Evolutionary conservation across 768 basidiomycete species (phyloP), one percentile per base, ranked within the genome.

Genomic region (Lentinula edodes): DNA sequence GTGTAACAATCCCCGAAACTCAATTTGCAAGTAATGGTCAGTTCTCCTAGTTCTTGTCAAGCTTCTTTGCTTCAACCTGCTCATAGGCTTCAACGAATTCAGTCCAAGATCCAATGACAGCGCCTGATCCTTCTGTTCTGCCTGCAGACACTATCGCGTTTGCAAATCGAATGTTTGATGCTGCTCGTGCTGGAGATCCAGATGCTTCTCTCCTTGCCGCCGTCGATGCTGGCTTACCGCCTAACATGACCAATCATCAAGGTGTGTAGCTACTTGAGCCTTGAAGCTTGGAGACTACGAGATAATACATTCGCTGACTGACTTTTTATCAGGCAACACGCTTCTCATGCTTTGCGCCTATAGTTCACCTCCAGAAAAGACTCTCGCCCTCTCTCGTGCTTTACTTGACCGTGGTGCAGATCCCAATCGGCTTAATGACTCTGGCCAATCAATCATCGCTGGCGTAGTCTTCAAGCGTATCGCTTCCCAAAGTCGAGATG

Each of bases 311-410:
- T 32, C 23, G 35, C 42, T 10, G 12, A 46, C 10, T 9, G 5
- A 20, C 46, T 56, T 52, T 39, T 39, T 43, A 39, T 32, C 67
- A 87, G 90, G 91, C 20, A 91, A 92, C 69, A 89, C 89, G 5
- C 75, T 93, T 6, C 74, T 92, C 58, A 92, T 92, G 89, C 81
- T 91, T 55, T 85, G 87, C 3, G 82, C 90, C 2, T 92, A 92
- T 68, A 74, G 13, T 41, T 60, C 60, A 35, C 51, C 56, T 28
- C 32, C 38, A 2, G 78, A 83, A 20, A 90, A 90, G 1, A 87
- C 91, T 65, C 70, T 74, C 0, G 73, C 77, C 1, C 80, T 89
- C 18, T 74, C 82, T 1, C 74, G 74, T 51, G 78, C 77, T 13
- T 78, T 93, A 32, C 71, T 91, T 52, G 66, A 72, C 6, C 78